Base-by-base conservation (phyloP, 768 basidiomycete species). In the Russula olivacea region DNA sequence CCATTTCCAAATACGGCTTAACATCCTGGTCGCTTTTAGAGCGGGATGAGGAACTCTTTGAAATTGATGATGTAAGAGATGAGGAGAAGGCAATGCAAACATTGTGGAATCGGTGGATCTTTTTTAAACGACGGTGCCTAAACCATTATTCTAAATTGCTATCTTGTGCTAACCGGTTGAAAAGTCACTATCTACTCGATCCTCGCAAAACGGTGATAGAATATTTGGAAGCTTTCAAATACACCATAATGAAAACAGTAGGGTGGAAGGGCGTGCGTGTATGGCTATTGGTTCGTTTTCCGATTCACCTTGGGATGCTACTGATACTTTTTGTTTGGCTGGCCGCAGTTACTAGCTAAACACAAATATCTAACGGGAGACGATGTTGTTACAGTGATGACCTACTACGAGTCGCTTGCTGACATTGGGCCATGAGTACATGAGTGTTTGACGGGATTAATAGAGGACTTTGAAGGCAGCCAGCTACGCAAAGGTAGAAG, bases 81-180 rank as follows among this genome's bases (percentile, higher is more conserved):
- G 87, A 90, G 65, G 83, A 87, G 61, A 92, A 91, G 71, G 84
- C 90, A 8, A 87, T 92, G 77, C 82, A 84, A 59, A 87, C 88
- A 6, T 73, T 91, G 14, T 91, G 89, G 89, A 82, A 76, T 14
- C 71, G 90, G 56, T 91, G 88, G 88, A 87, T 90, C 3, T 72
- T 84, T 55, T 70, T 85, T 36, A 79, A 88, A 68, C 74, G 82
- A 64, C 63, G 63, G 63, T 64, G 17, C 17, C 40, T 55, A 30
- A 5, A 17, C 5, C 8, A 2, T 47, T 45, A 14, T 21, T 41
- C 15, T 14, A 14, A 8, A 15, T 10, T 15, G 12, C 32, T 6
- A 17, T n/a, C 30, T 8, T 28, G 15, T 12, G 25, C 50, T 63
- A 17, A 63, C 50, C 21, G 43, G 25, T 43, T 51, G 12, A 60